Percentiles rank a stretch among this genome's conserved stretches.
Conservation (phyloP, 1,284 basidiomycete species). For the Hypsizygus ulmarius region DNA sequence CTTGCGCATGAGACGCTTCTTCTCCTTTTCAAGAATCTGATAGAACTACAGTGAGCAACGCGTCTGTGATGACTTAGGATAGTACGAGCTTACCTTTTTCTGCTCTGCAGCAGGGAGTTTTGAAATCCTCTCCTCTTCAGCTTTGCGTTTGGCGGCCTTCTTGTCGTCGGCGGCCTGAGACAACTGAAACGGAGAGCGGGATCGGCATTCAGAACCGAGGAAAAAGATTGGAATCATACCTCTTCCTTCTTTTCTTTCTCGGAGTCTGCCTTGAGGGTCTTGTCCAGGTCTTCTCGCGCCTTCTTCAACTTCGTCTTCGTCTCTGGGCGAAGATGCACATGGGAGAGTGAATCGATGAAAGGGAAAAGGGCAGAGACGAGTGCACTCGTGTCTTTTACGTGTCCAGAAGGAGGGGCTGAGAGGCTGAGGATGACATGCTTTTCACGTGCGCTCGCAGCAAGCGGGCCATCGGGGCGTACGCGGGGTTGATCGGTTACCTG, state of each 20-base stretch:
- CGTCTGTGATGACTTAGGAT: background rate
- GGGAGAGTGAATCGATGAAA: constrained; percentile 67
- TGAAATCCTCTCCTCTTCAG: constrained; percentile 69
- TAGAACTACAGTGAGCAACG: constrained; percentile 3
- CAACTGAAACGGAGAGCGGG: constrained; percentile 16
- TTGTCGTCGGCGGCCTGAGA: constrained; percentile 59
- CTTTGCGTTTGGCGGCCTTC: constrained; percentile 70
- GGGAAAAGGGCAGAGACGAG: constrained; percentile 70
- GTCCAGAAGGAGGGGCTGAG: constrained; percentile 49
- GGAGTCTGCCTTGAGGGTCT: constrained; percentile 63
- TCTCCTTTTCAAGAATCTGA: constrained; percentile 71
- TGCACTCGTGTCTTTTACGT: constrained; percentile 49
- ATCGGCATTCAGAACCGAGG: constrained; percentile 1
- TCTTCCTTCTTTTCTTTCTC: constrained; percentile 73
- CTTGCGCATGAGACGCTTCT: constrained; percentile 68
- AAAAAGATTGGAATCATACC: constrained; percentile 31
- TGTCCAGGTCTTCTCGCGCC: constrained; percentile 67
- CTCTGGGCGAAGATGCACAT: constrained; percentile 71
- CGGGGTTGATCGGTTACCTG: constrained; percentile 84
- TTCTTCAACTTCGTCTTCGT: constrained; percentile 74
- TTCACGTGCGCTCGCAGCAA: constrained; percentile 47
- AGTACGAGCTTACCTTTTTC: constrained; percentile 58
- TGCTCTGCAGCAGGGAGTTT: constrained; percentile 79
- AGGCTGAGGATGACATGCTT: constrained; percentile 76
- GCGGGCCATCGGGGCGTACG: constrained; percentile 56